A percentile compares a stretch with the other conserved stretches of the same genome.
phyloP scores from a whole-genome alignment of 2,329 filamentous ascomycete genomes.

The Hypoxylon sp. region DNA sequence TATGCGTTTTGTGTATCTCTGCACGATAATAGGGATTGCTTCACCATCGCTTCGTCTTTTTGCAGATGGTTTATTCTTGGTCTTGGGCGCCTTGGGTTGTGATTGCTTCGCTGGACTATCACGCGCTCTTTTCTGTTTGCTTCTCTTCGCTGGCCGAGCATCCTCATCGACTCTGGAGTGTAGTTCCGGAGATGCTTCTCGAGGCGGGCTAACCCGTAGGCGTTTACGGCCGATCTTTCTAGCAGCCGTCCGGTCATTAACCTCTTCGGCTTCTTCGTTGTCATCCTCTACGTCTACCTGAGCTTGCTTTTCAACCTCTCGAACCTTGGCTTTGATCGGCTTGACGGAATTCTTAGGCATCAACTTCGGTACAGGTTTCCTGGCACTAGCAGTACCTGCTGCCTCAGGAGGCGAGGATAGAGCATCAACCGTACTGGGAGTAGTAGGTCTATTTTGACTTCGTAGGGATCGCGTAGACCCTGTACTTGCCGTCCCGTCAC shows the following conservation, averaged over 20 bases:
- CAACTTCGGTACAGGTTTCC: conserved; percentile 49
- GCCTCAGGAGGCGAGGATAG: conserved; percentile 52
- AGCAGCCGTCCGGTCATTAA: conserved; percentile 62
- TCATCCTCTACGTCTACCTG: conserved; percentile 46
- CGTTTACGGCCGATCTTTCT: conserved; percentile 61
- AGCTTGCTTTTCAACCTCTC: conserved; percentile 46
- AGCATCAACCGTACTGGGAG: conserved; percentile 44
- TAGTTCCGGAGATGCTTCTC: conserved; percentile 60
- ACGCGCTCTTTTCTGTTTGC: conserved; percentile 53
- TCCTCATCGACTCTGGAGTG: conserved; percentile 56
- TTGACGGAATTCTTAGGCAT: conserved; percentile 29
- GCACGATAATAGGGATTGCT: conserved; percentile 70
- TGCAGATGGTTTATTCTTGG: conserved; percentile 44
- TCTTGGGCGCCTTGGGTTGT: conserved; percentile 53
- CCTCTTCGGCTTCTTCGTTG: conserved; percentile 60
- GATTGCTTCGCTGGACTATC: conserved; percentile 62
- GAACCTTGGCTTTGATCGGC: conserved; percentile 32
- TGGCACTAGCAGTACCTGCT: conserved; percentile 50
- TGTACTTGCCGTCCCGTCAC: conserved; percentile 40
- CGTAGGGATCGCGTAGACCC: conserved; percentile 48
- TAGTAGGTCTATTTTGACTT: conserved; percentile 45
- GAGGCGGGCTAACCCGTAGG: conserved; percentile 56
- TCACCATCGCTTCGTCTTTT: conserved; percentile 50
- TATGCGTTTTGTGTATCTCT: conserved; percentile 69
- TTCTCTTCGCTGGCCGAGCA: conserved; percentile 55